Percentiles rank a stretch among this genome's conserved stretches.
These are phyloP conservation scores for Mollisia scopiformis DNA, from an alignment of 2,329 filamentous ascomycete species.

Conservation along the genomic window DNA sequence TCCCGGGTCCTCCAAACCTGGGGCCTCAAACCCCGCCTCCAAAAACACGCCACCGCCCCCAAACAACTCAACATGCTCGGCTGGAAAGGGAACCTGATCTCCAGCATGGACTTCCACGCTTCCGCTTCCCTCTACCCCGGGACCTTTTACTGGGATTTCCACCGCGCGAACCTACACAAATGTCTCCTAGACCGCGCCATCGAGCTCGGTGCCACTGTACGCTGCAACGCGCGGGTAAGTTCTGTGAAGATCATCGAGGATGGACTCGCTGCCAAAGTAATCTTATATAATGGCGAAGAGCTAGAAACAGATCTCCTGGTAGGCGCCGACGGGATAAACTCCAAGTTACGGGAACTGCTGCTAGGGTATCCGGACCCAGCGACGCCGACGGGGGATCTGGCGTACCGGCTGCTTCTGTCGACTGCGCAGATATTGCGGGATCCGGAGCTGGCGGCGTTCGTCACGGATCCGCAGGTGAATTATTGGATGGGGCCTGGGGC, in stretches of 20 bases:
- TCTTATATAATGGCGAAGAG: constrained; percentile 32
- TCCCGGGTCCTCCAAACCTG: constrained; percentile 29
- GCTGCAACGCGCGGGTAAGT: constrained; percentile 43
- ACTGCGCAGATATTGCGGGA: constrained; percentile 46
- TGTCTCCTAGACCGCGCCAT: constrained; percentile 45
- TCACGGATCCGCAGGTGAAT: constrained; percentile 46
- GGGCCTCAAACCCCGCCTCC: constrained; percentile 25
- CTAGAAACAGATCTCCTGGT: constrained; percentile 41
- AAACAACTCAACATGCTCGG: constrained; percentile 53
- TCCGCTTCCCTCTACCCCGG: constrained; percentile 29
- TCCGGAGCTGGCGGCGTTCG: constrained; percentile 42
- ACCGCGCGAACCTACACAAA: constrained; percentile 49
- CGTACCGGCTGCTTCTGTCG: constrained; percentile 49
- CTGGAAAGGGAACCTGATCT: constrained; percentile 36
- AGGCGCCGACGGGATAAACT: constrained; percentile 47
- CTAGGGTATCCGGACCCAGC: constrained; percentile 50
- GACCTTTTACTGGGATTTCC: constrained; percentile 48
- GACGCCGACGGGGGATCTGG: constrained; percentile 47
- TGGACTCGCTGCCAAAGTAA: constrained; percentile 24
- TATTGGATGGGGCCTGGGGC: constrained; percentile 51
- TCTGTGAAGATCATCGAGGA: constrained; percentile 21
- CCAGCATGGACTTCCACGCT: constrained; percentile 23
- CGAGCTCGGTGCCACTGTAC: constrained; percentile 41
- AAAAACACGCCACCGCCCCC: constrained; percentile 38
- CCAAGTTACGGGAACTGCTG: constrained; percentile 41